Conservation (phyloP, 1,284 basidiomycete species). For the Irpex sp. region DNA sequence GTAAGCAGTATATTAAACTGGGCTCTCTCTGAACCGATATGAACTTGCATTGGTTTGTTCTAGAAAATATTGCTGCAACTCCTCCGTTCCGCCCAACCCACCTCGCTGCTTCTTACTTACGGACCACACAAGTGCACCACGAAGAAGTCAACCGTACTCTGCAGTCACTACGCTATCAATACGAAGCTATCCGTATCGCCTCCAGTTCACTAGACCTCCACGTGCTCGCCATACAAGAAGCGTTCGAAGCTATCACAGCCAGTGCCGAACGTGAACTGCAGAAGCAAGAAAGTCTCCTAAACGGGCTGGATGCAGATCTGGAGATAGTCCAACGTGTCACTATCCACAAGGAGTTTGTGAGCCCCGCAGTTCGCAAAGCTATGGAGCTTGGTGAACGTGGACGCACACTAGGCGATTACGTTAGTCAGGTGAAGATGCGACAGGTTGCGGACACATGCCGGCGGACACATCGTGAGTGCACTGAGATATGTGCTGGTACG, state of each 20-base stretch:
- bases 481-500: neutral
- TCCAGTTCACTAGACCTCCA: conserved; percentile 66
- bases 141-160: conserved; percentile 51
- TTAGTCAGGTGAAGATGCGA: conserved; percentile 73
- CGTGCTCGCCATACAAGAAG: conserved; percentile 63
- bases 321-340: conserved; percentile 61
- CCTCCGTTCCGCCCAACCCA: conserved; percentile 68
- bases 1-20: conserved; percentile 30
- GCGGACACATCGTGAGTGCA: conserved; percentile 60
- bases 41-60: neutral
- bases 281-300: conserved; percentile 56
- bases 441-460: conserved; percentile 73
- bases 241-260: conserved; percentile 59
- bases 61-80: conserved; percentile 63
- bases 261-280: conserved; percentile 58
- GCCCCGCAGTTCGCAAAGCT: conserved; percentile 55
- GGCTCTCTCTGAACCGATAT: neutral
- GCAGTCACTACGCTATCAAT: conserved; percentile 55
- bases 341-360: conserved; percentile 74
- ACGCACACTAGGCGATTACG: conserved; percentile 77
- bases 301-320: conserved; percentile 63
- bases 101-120: conserved; percentile 59
- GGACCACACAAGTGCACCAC: conserved; percentile 57
- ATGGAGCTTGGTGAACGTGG: conserved; percentile 65
- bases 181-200: conserved; percentile 65